phyloP scores from a whole-genome alignment of 495 filamentous ascomycete genomes.

The Neurospora sp. region DNA sequence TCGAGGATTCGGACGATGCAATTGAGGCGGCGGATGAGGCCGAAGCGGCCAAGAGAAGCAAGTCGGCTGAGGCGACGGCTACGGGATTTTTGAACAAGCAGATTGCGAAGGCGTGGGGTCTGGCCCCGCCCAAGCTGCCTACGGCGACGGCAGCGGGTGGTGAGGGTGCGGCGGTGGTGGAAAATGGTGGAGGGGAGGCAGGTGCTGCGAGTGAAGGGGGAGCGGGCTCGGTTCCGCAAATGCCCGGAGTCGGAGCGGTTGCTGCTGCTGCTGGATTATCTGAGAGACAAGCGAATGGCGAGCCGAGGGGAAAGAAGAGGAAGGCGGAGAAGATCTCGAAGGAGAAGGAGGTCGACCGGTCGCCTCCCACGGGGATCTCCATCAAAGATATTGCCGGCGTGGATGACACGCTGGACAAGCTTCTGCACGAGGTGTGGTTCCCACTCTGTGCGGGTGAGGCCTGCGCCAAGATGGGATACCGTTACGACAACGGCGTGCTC shows the following conservation, averaged over 20 bases:
- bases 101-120: constrained; percentile 52
- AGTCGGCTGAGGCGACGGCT: constrained; percentile 17
- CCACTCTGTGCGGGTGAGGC: constrained; percentile 56
- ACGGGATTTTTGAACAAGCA: constrained; percentile 23
- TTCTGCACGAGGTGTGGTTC: constrained; percentile 73
- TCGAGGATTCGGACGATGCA: constrained; percentile 49
- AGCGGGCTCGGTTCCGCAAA: not conserved
- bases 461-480: constrained; percentile 48
- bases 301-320: constrained; percentile 57
- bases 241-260: not conserved
- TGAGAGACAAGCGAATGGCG: constrained; percentile 50
- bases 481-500: constrained; percentile 79
- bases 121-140: constrained; percentile 23
- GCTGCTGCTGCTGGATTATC: constrained; percentile 8
- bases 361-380: constrained; percentile 65
- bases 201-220: not conserved
- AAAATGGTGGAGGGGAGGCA: not conserved
- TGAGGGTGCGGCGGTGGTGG: not conserved
- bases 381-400: constrained; percentile 80
- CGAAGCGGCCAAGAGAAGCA: constrained; percentile 11
- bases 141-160: constrained; percentile 13
- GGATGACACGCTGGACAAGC: constrained; percentile 63
- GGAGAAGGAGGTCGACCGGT: constrained; percentile 43
- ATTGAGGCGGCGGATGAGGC: constrained; percentile 51
- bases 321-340: constrained; percentile 28